phyloP scores from a whole-genome alignment of 306 rosid species.

The Spatholobus suberectus region DNA sequence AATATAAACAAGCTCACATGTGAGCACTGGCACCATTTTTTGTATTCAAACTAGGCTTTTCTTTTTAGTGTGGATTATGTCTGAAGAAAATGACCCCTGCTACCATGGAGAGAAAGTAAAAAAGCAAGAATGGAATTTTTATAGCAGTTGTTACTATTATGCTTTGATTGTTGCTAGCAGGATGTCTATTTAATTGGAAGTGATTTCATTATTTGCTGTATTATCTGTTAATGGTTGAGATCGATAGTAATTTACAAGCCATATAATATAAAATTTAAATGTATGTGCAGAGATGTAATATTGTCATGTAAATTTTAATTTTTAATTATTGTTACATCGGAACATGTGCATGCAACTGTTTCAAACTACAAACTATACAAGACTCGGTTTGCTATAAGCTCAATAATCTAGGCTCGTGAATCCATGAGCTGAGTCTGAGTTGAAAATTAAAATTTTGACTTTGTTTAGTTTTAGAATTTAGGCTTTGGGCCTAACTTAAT shows the following conservation, averaged over 20 bases:
- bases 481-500: no score
- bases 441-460: neutral
- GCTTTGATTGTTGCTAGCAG: slow-evolving; percentile 10
- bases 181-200: slow-evolving; percentile 23
- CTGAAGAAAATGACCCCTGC: neutral
- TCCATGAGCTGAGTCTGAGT: neutral
- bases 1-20: neutral
- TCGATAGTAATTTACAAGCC: neutral
- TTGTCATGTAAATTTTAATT: neutral
- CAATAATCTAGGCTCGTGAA: neutral
- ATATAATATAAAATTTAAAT: slow-evolving; percentile 9
- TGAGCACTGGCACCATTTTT: neutral
- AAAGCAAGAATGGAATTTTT: slow-evolving; percentile 13
- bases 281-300: neutral
- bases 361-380: neutral
- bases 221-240: slow-evolving; percentile 7
- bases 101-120: slow-evolving; percentile 12
- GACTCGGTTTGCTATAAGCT: neutral
- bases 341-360: slow-evolving; percentile 1
- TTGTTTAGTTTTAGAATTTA: no score
- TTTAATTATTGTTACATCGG: neutral
- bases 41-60: neutral
- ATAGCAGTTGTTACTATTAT: neutral
- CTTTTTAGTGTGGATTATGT: slow-evolving; percentile 8
- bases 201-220: slow-evolving; percentile 11